Base-by-base conservation (phyloP, 305 asterid genomes). In the Ilex paraguariensis region DNA sequence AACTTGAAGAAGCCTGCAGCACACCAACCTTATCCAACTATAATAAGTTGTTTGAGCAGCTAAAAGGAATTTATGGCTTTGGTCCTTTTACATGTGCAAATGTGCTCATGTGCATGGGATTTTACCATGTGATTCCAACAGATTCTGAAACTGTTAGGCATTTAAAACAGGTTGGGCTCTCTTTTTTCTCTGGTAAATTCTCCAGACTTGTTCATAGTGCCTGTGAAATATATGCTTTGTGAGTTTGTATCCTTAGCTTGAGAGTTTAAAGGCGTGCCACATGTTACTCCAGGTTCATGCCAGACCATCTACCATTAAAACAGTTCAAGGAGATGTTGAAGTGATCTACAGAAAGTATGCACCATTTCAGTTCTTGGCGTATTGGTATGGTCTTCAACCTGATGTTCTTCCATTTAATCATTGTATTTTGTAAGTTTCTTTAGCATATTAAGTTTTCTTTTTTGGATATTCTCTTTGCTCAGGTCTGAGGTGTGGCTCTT, bases 81-180 rank as follows among this genome's bases (percentile, higher is more conserved):
- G 96, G 97, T 46, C 95, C 90, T 13, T 90, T 79, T 73, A 82
- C 95, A 3, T 83, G 96, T 62, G 84, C 95, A 54, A 90, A 90
- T 79, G 86, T 90, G 66, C 85, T 90, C 36, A 79, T 85, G 95
- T 87, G 96, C 82, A 73, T 87, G 85, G 97, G 95, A 66, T 87
- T 74, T 65, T 90, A 85, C 84, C 95, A 87, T 72, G 84, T 82
- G 39, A 74, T 90, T 73, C 96, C 97, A 48, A 60, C 87, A n/a
- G 97, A 90, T 78, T 85, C 97, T 32, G 92, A 90, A 73, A 90
- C 95, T 48, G 76, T 90, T 56, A 75, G 96, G 83, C 96, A 87
- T 74, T 74, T 85, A 61, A 75, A 85, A 53, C 95, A 87, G 95
- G 95, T 83, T 49, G 52, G n/a, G 36, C 16, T 54, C 69, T 66